These are phyloP conservation scores for Penicillium sp. DNA, from an alignment of 2,329 filamentous ascomycete species.

Conservation along the genomic window DNA sequence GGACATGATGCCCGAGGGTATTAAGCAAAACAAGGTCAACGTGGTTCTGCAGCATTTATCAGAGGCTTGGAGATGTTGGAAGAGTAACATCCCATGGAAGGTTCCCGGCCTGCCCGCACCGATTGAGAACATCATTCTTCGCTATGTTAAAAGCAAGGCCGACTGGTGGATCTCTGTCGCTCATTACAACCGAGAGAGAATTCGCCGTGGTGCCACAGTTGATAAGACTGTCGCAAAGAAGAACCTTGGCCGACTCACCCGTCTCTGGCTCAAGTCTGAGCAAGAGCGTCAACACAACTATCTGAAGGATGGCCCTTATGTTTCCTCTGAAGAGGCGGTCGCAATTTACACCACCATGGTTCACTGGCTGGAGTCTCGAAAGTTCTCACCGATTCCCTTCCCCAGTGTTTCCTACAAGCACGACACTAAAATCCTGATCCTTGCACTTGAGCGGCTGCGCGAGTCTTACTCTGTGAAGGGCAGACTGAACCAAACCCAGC, in stretches of 20 bases:
- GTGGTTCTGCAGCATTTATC: slow-evolving; percentile 95
- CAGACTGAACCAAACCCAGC: slow-evolving; percentile 91
- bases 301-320: slow-evolving; percentile 98
- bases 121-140: slow-evolving; percentile 97
- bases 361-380: slow-evolving; percentile 96
- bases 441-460: slow-evolving; percentile 86
- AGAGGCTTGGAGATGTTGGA: slow-evolving; percentile 99
- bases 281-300: slow-evolving; percentile 99
- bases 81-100: slow-evolving; percentile 99
- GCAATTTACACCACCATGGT: slow-evolving; percentile 99
- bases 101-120: slow-evolving; percentile 93
- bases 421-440: slow-evolving; percentile 96
- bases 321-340: slow-evolving; percentile 96
- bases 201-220: slow-evolving; percentile 91
- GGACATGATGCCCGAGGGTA: slow-evolving; percentile 99
- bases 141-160: slow-evolving; percentile 98
- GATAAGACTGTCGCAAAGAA: slow-evolving; percentile 99
- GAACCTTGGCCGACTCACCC: slow-evolving; percentile 89
- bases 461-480: slow-evolving; percentile 98
- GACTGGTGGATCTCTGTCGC: slow-evolving; percentile 99
- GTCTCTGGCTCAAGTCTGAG: slow-evolving; percentile 96
- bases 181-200: slow-evolving; percentile 97
- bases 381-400: slow-evolving; percentile 98
- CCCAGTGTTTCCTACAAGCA: slow-evolving; percentile 99
- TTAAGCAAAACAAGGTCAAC: slow-evolving; percentile 99